These are phyloP conservation scores for Termitomyces sp. DNA, from an alignment of 768 basidiomycete genomes.

Conservation along the genomic window DNA sequence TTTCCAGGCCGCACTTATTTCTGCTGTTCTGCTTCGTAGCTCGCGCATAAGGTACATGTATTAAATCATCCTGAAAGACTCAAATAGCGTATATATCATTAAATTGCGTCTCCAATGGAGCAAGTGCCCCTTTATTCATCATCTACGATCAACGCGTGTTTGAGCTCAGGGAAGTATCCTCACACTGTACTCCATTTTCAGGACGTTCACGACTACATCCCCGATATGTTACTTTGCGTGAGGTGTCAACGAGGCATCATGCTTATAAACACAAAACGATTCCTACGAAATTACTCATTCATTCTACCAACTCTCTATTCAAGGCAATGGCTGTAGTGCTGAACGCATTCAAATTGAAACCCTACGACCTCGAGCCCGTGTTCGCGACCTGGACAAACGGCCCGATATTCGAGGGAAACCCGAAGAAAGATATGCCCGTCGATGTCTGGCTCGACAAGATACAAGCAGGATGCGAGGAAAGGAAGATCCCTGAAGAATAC, in stretches of 20 bases:
- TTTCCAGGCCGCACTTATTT: not conserved
- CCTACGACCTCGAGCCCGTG: conserved; percentile 68
- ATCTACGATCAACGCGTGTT: not conserved
- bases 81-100: not conserved
- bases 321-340: conserved; percentile 35
- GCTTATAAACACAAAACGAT: conserved; percentile 9
- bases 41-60: too few species aligned
- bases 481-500: conserved; percentile 71
- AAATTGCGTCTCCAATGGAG: not conserved
- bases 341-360: conserved; percentile 75
- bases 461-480: conserved; percentile 63
- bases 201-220: not conserved
- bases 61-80: not conserved
- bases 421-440: conserved; percentile 63
- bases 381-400: conserved; percentile 60
- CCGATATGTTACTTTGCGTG: conserved; percentile 6
- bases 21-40: not conserved
- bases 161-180: not conserved
- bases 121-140: not conserved
- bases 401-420: conserved; percentile 61
- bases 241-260: conserved; percentile 16
- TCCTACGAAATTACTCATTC: not conserved
- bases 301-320: conserved; percentile 2
- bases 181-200: not conserved
- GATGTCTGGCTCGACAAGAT: conserved; percentile 71